Evolutionary conservation across 371 early-diverging fungal species (phyloP), one percentile per base, ranked within the genome.

Genomic region (Mucor velutinosus): DNA sequence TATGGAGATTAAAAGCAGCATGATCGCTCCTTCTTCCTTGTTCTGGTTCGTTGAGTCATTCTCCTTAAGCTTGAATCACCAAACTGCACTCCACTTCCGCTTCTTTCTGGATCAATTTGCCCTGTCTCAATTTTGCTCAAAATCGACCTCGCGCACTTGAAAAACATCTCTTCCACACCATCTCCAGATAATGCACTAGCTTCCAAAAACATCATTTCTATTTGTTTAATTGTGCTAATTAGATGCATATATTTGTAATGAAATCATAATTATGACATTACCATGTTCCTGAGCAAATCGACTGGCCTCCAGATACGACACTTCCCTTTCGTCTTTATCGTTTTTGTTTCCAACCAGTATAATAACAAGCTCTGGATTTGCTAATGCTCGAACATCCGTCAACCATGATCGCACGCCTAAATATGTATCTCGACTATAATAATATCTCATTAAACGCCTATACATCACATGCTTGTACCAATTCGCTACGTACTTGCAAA

Each of bases 311-410:
- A 90, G 76, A 64, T 80, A 83, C 4, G 87, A 76, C 0, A 93
- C 90, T 73, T 86, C 84, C 10, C 89, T 79, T 63, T 87, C 84
- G 32, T 85, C 86, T 45, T 85, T 77, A 72, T 92, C 92, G 35
- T 76, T 79, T 62, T 93, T 93, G 69, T 92, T 91, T 0, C 93
- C 92, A n/a, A 93, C 88, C 53, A 92, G 59, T 43, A 91, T 86
- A 49, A 86, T 82, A 33, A 89, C 86, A 37, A 86, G 85, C 64
- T 88, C 86, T 27, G 86, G 89, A 70, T 86, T 91, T n/a, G 87
- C 86, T 29, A 86, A 71, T 71, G 87, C 79, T 62, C 82, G 80
- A 64, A 87, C 82, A 79, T 92, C 92, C 17, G 79, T 76, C 23
- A 93, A 75, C 89, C 89, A 89, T 57, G 85, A 86, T 35, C 81